phyloP scores from a whole-genome alignment of 2,329 filamentous ascomycete genomes.

The Chrysoporthe puriensis region DNA sequence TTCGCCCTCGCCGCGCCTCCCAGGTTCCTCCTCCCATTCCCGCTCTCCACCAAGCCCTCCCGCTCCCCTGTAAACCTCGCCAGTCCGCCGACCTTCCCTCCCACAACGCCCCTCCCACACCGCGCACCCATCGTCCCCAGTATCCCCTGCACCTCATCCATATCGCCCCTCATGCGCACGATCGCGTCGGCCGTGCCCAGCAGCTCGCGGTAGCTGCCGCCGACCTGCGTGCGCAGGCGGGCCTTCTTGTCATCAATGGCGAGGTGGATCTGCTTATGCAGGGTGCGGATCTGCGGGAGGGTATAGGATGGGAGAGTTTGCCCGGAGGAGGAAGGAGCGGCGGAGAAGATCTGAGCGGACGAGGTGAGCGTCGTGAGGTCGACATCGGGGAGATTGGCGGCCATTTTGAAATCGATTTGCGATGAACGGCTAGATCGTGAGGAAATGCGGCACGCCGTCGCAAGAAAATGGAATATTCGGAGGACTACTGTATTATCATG shows the following conservation, averaged over 20 bases:
- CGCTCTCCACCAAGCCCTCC: conserved; percentile 34
- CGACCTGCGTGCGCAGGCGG: conserved; percentile 66
- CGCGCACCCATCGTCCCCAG: conserved; percentile 73
- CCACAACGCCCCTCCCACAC: conserved; percentile 75
- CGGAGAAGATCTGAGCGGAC: conserved; percentile 57
- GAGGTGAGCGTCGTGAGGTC: conserved; percentile 53
- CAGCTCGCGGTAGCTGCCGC: conserved; percentile 79
- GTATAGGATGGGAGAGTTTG: conserved; percentile 45
- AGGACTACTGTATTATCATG: conserved; percentile 18
- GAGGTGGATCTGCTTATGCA: conserved; percentile 62
- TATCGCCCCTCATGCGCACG: conserved; percentile 81
- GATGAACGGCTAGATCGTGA: neutral
- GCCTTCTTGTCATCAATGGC: conserved; percentile 65
- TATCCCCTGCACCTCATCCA: conserved; percentile 72
- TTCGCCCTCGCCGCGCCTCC: conserved; percentile 47
- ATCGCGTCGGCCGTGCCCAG: conserved; percentile 94
- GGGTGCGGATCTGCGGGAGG: conserved; percentile 65
- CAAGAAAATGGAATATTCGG: neutral
- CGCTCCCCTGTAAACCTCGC: conserved; percentile 46
- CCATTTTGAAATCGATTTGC: conserved; percentile 38
- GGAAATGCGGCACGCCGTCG: neutral
- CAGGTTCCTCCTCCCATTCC: conserved; percentile 34
- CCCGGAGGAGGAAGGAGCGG: conserved; percentile 39
- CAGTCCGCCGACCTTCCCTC: conserved; percentile 65
- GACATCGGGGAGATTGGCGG: conserved; percentile 46